Evolutionary conservation across 73 alveolate species (phyloP), one percentile per base, ranked within the genome.

Genomic region (Paramecium pentaurelia): DNA sequence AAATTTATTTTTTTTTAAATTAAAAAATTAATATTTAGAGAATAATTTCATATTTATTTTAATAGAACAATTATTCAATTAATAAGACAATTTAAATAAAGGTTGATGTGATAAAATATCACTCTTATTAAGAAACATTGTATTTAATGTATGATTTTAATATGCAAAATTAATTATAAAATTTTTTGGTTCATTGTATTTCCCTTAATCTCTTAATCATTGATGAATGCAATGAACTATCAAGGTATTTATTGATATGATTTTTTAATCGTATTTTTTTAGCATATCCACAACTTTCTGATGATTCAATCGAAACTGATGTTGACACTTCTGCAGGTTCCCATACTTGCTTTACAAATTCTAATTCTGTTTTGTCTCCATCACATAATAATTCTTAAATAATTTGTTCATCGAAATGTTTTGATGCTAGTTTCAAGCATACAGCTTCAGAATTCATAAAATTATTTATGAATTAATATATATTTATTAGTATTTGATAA

Each of bases 81-180:
- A 16, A 1, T 16, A 1, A 49, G 27, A 49, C 60, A 49, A 49
- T 40, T 40, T 40, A 40, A 34, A 6, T 40, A 40, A 40, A 40
- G 14, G 14, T 40, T 40, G 49, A 12, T 40, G 49, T 40, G 16
- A 40, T 10, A 10, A 40, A 40, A 40, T 40, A 0, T 8, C 16
- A 40, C 49, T 40, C 49, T 40, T 7, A 7, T 7, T 7, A 40
- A 40, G 49, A 40, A 40, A 40, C 16, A 14, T 40, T 40, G 49
- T 40, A 40, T 40, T 40, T 77, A 25, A 38, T 77, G 1, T 12
- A 42, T 38, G 40, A 16, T 4, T 16, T 18, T 64, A 44, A 64
- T 64, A 64, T 64, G 84, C 84, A 64, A 64, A 73, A 73, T 73
- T 73, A 73, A 73, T 73, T 73, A 73, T 73, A 45, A 80, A 80